phyloP scores from a whole-genome alignment of 441 rosid species.

The Biscutella laevigata region DNA sequence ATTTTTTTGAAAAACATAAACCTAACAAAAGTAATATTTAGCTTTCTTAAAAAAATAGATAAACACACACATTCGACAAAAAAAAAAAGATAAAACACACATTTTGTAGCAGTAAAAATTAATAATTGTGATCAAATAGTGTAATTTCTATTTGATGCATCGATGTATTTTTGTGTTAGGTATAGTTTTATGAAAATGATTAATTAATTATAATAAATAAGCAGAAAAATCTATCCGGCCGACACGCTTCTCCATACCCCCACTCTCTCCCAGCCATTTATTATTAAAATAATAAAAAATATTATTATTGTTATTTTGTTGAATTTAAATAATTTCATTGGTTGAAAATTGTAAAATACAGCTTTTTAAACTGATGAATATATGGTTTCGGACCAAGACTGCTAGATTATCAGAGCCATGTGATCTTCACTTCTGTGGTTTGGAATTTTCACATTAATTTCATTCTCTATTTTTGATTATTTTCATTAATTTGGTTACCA shows the following conservation, averaged over 20 bases:
- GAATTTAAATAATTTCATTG: constrained; percentile 2
- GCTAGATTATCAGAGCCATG: constrained; percentile 20
- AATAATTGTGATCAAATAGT: no score
- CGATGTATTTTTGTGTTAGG: no score
- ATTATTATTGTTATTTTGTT: neutral
- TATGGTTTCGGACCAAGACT: constrained; percentile 25
- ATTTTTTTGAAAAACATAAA: no score
- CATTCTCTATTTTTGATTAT: constrained; percentile 18
- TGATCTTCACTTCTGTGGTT: constrained; percentile 22
- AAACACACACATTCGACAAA: no score
- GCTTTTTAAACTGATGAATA: constrained; percentile 23
- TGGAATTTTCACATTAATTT: constrained; percentile 18
- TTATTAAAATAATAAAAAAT: neutral
- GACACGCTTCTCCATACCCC: constrained; percentile 40
- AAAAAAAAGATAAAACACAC: no score
- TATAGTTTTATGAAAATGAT: no score
- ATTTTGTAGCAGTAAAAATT: no score
- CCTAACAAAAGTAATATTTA: no score
- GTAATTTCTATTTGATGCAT: no score
- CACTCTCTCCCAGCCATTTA: constrained; percentile 7
- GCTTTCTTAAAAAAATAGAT: no score
- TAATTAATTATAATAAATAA: neutral
- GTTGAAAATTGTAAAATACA: constrained; percentile 8
- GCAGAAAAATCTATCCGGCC: constrained; percentile 28
- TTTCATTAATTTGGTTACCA: neutral